These are phyloP conservation scores for Nannizziopsis arthrosporioides DNA, from an alignment of 2,329 filamentous ascomycete genomes.

Conservation along the genomic window DNA sequence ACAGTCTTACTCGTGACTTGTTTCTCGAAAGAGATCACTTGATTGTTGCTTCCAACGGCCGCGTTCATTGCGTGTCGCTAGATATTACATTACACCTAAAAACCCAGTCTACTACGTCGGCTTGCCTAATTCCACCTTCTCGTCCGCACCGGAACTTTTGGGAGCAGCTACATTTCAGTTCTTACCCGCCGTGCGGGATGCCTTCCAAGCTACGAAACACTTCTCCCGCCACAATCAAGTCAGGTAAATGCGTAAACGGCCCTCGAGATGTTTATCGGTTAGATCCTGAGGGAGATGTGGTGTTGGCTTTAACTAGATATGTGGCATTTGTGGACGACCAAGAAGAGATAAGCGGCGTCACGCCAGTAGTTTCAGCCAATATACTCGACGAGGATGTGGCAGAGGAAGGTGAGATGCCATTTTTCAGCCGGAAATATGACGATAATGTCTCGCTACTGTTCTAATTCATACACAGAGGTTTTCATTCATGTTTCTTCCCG, in stretches of 20 bases:
- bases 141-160: background rate
- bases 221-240: conserved; percentile 4
- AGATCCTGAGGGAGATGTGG: conserved; percentile 15
- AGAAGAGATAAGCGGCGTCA: background rate
- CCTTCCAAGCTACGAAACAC: conserved; percentile 12
- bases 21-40: no score
- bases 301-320: conserved; percentile 13
- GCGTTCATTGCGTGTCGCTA: no score
- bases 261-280: conserved; percentile 11
- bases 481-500: conserved; percentile 14
- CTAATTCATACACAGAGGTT: conserved; percentile 11
- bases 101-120: no score
- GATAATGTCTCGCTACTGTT: background rate
- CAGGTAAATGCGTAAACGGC: conserved; percentile 1
- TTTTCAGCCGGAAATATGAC: background rate
- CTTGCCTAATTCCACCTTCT: no score
- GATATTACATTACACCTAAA: no score
- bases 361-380: background rate
- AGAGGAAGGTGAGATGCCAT: conserved; percentile 15
- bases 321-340: conserved; percentile 11
- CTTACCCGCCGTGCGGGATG: conserved; percentile 7
- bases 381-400: background rate
- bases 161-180: background rate
- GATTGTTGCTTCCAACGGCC: no score
- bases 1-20: no score